Evolutionary conservation across 1,139 yeast species (phyloP).

Genomic region (Geotrichum phurueaensis): DNA sequence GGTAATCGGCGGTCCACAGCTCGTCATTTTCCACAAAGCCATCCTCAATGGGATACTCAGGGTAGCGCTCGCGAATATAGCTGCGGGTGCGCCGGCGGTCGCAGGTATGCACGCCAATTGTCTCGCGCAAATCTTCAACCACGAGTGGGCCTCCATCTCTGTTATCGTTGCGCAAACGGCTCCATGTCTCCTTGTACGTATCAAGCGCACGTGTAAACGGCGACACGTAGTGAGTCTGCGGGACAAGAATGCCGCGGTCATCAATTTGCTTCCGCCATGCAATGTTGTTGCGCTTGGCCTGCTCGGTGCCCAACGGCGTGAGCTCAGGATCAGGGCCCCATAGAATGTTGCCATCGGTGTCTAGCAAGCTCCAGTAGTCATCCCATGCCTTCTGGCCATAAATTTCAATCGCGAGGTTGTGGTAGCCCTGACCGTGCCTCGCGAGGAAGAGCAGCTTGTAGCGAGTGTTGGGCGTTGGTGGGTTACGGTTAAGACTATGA

Average conservation of each 20-base stretch:
- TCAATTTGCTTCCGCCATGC: conserved; percentile 34
- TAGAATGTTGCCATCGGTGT: conserved; percentile 49
- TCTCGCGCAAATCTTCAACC: conserved; percentile 57
- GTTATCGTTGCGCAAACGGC: conserved; percentile 15
- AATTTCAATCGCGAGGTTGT: conserved; percentile 53
- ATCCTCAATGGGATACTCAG: conserved; percentile 36
- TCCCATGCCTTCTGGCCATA: conserved; percentile 59
- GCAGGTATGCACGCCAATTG: conserved; percentile 62
- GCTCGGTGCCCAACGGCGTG: conserved; percentile 54
- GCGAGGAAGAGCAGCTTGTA: conserved; percentile 60
- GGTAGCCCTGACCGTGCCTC: conserved; percentile 76
- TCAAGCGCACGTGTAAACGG: conserved; percentile 60
- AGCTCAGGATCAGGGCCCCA: conserved; percentile 70
- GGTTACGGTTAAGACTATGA: neutral
- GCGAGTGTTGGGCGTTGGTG: conserved; percentile 18
- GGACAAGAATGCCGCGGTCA: conserved; percentile 47
- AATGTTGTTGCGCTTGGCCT: conserved; percentile 41
- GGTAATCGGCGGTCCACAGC: conserved; percentile 37
- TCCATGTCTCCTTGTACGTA: conserved; percentile 58
- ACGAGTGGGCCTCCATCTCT: conserved; percentile 28
- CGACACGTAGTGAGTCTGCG: conserved; percentile 52
- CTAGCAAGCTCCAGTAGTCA: conserved; percentile 50
- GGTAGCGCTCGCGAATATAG: conserved; percentile 39
- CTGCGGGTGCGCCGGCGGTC: conserved; percentile 49
- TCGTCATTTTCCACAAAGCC: conserved; percentile 48